A percentile compares a stretch with the other conserved stretches of the same genome.
Evolutionary conservation across 169 alveolate species (phyloP).

Genomic region (Cryptosporidium xiaoi): DNA sequence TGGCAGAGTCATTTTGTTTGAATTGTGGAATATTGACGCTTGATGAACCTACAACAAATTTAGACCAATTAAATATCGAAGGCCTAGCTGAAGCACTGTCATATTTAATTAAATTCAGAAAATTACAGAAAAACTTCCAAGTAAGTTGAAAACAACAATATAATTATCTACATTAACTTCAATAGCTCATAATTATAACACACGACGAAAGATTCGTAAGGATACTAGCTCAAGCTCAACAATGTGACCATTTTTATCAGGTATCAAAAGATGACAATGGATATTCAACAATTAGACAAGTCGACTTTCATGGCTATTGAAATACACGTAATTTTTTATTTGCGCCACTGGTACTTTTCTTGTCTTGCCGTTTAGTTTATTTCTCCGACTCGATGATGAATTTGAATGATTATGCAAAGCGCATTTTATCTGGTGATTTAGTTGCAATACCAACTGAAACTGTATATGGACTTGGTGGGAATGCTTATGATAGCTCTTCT

Average conservation of each 20-base stretch:
- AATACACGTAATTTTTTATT: background rate
- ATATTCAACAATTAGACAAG: constrained; percentile 66
- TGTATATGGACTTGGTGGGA: constrained; percentile 97
- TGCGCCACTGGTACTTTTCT: background rate
- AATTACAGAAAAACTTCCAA: constrained; percentile 79
- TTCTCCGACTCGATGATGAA: background rate
- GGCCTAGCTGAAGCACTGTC: constrained; percentile 84
- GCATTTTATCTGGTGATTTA: constrained; percentile 83
- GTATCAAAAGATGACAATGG: constrained; percentile 63
- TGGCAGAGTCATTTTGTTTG: constrained; percentile 98
- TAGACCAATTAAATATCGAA: constrained; percentile 93
- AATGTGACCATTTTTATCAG: constrained; percentile 60
- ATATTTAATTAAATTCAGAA: constrained; percentile 83
- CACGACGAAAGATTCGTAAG: constrained; percentile 97
- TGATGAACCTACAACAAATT: constrained; percentile 99
- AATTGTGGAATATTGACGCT: constrained; percentile 98
- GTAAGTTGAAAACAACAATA: constrained; percentile 11
- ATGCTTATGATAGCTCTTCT: constrained; percentile 90
- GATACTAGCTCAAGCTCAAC: constrained; percentile 80
- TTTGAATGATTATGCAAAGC: constrained; percentile 27
- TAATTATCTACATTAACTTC: constrained; percentile 18
- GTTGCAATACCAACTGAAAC: constrained; percentile 97
- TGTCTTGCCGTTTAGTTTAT: background rate
- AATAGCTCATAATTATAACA: constrained; percentile 96
- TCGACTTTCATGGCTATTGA: constrained; percentile 44